Percentiles rank a stretch among this genome's conserved stretches.
These are phyloP conservation scores for Pterulicium gracile DNA, from an alignment of 1,284 basidiomycete genomes.

Conservation along the genomic window DNA sequence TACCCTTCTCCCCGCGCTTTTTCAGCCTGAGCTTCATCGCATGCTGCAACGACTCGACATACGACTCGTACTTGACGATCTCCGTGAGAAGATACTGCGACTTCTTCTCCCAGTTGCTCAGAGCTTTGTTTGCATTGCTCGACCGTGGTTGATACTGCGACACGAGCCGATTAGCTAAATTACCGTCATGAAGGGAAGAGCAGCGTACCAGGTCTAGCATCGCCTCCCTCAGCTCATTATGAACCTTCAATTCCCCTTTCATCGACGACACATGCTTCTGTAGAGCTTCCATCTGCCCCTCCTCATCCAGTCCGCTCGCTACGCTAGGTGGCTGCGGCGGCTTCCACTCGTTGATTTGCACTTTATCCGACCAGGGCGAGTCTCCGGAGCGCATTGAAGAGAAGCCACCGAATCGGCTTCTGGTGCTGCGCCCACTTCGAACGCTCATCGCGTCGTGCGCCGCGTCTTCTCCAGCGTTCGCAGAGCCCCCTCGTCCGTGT, in stretches of 20 bases:
- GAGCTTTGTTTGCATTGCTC: conserved; percentile 66
- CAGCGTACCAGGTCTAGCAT: conserved; percentile 71
- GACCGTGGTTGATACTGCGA: conserved; percentile 72
- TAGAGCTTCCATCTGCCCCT: conserved; percentile 81
- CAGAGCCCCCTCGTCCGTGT: conserved; percentile 37
- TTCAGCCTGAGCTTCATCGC: conserved; percentile 77
- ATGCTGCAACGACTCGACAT: conserved; percentile 77
- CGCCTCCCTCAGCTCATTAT: conserved; percentile 76
- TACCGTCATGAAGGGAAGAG: conserved; percentile 4
- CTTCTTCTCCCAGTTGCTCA: conserved; percentile 88
- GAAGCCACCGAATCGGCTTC: conserved; percentile 55
- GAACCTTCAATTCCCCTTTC: conserved; percentile 71
- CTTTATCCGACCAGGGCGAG: conserved; percentile 67
- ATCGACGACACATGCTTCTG: conserved; percentile 70
- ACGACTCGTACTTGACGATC: conserved; percentile 93
- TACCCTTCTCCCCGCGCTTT: conserved; percentile 74
- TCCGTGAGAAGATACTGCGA: conserved; percentile 83
- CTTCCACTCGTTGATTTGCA: conserved; percentile 92
- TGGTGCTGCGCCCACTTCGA: conserved; percentile 54
- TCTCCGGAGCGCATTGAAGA: conserved; percentile 48
- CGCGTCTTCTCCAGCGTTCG: conserved; percentile 33
- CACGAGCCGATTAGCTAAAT: conserved; percentile 6
- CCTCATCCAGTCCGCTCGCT: conserved; percentile 82
- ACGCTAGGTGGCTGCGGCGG: conserved; percentile 76
- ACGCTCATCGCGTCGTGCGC: conserved; percentile 55